Base-by-base conservation (phyloP, 148 eudicot genomes). In the Diospyros lotus region DNA sequence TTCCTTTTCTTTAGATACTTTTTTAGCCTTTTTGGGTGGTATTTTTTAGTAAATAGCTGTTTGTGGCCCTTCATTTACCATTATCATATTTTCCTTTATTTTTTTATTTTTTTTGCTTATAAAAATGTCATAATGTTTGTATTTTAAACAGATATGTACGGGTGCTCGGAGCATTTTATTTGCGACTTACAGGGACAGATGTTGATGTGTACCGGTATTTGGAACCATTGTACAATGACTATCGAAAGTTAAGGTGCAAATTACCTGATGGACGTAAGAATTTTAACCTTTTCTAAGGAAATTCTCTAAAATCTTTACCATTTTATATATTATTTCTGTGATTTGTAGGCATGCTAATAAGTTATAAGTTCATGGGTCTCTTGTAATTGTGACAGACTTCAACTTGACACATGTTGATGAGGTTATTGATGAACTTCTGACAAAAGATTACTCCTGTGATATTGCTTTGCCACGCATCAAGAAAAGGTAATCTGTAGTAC, bases 161-260 rank as follows among this genome's bases (percentile, higher is more conserved):
- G 70, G 84, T 86, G 64, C 97, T 95, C 68, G 99, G 99, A 44
- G 99, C 97, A 17, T 95, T 92, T 78, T 95, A 95, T 84, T 79
- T 95, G 79, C 90, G 99, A 4, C 88, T 95, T 54, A 92, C 97
- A 28, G 99, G 99, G 75, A 92, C 92, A 7, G 99, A 95, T 73
- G 60, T 90, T 40, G 97, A 95, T 82, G 84, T 95, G 42, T 95
- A 92, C 69, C 86, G 92, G 58, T 95, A 95, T 72, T 80, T 95
- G 52, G 99, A 95, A 79, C 99, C 99, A 14, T 68, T 95, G 78
- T 92, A 95, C 67, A 92, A 95, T 84, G 97, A 92, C 74, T 95
- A 95, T 73, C 82, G 99, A 50, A 95, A 95, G 78, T 75, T 95
- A 84, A 82, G 99, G 86, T 73, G 38, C 70, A 90, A 83, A 81